These are phyloP conservation scores for Lepidopterella palustris DNA, from an alignment of 495 filamentous ascomycete species.

Conservation along the genomic window DNA sequence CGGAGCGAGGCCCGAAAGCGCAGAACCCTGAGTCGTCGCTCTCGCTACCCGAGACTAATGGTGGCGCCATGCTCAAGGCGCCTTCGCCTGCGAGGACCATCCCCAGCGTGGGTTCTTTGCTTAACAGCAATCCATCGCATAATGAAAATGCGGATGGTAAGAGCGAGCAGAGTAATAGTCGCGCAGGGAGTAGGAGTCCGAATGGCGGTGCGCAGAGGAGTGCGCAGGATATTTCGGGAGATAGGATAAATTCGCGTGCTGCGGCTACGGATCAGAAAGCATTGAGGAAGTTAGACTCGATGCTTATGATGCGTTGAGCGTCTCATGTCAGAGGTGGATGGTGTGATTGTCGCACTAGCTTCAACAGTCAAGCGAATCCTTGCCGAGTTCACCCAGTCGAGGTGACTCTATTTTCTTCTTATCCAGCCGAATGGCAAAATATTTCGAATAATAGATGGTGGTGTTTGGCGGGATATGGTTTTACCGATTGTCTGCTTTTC, in stretches of 20 bases:
- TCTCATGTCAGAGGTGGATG: background rate
- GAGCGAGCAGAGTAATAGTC: constrained; percentile 35
- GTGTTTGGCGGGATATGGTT: too few species aligned
- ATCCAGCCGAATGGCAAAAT: too few species aligned
- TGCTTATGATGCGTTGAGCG: background rate
- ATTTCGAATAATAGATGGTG: too few species aligned
- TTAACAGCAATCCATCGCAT: constrained; percentile 42
- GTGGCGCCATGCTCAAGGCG: constrained; percentile 28
- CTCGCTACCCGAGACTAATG: constrained; percentile 25
- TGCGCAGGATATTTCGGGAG: background rate
- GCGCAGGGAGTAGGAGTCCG: constrained; percentile 35
- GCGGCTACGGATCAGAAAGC: background rate
- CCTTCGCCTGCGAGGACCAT: constrained; percentile 39
- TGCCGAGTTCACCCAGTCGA: too few species aligned
- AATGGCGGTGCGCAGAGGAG: constrained; percentile 17
- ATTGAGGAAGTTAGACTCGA: background rate
- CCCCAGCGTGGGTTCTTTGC: constrained; percentile 47
- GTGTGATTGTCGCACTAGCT: background rate
- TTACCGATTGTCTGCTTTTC: too few species aligned
- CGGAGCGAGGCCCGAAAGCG: constrained; percentile 4
- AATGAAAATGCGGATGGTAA: constrained; percentile 22
- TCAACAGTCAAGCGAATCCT: too few species aligned
- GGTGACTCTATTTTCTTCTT: too few species aligned
- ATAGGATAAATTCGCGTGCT: background rate
- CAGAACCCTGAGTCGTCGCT: constrained; percentile 12